Conservation (phyloP, 2,329 filamentous ascomycete species). For the Fusarium siculi region DNA sequence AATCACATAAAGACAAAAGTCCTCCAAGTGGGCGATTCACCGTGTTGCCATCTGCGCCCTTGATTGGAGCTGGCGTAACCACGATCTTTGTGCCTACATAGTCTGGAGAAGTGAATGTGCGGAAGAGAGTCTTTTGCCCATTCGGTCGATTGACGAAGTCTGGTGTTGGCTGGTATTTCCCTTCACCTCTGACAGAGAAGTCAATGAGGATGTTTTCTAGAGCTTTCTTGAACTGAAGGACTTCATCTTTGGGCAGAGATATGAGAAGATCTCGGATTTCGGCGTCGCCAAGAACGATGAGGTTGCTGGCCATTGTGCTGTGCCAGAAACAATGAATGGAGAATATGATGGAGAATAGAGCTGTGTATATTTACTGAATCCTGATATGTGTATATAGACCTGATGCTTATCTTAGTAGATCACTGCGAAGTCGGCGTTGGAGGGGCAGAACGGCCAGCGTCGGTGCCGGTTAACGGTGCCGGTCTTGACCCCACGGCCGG, state of each 20-base stretch:
- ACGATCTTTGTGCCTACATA: constrained; percentile 42
- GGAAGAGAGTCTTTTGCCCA: constrained; percentile 41
- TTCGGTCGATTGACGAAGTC: constrained; percentile 36
- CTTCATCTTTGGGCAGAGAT: constrained; percentile 12
- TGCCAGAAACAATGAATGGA: too few species aligned
- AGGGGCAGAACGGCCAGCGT: background rate
- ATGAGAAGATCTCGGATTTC: constrained; percentile 33
- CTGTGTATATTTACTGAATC: background rate
- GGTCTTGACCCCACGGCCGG: background rate
- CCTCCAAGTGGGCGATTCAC: constrained; percentile 20
- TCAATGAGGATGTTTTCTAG: constrained; percentile 26
- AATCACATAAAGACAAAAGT: constrained; percentile 27
- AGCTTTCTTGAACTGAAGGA: constrained; percentile 15
- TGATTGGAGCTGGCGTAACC: constrained; percentile 24
- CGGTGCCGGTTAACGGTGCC: background rate
- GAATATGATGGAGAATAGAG: background rate
- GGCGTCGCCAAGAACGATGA: constrained; percentile 27
- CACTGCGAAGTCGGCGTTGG: background rate
- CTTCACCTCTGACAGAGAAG: constrained; percentile 30
- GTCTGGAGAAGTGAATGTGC: constrained; percentile 35
- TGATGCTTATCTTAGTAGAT: background rate
- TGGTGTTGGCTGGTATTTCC: constrained; percentile 33
- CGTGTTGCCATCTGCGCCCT: background rate
- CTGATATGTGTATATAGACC: background rate
- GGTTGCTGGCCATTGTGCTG: background rate